Evolutionary conservation across 768 basidiomycete genomes (phyloP).

Genomic region (Boletus rufocinnamomeus): DNA sequence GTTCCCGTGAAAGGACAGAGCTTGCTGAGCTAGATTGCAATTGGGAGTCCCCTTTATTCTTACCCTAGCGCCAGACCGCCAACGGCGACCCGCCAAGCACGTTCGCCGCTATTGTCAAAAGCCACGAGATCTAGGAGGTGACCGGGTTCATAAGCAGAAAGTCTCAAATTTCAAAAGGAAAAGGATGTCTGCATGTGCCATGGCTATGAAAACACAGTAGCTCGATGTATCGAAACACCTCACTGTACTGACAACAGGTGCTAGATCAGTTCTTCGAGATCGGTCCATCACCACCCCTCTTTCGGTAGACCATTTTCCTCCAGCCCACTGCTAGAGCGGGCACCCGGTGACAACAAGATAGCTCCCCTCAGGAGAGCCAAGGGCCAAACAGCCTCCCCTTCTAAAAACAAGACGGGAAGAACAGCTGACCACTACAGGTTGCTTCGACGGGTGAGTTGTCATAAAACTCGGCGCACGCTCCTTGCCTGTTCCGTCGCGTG

Average conservation of each 20-base stretch:
- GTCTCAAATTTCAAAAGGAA: constrained; percentile 19
- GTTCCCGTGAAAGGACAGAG: constrained; percentile 1
- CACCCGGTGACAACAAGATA: constrained; percentile 28
- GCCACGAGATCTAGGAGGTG: constrained; percentile 1
- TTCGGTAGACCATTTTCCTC: constrained; percentile 28
- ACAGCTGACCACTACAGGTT: constrained; percentile 13
- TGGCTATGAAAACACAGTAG: constrained; percentile 29
- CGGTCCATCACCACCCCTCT: constrained; percentile 28
- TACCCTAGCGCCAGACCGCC: constrained; percentile 21
- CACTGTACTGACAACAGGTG: constrained; percentile 21
- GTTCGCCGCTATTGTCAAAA: constrained; percentile 4
- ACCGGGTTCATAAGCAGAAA: background rate
- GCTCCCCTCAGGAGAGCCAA: constrained; percentile 28
- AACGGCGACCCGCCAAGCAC: constrained; percentile 8
- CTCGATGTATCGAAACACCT: constrained; percentile 23
- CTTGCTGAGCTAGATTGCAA: constrained; percentile 15
- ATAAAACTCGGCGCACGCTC: constrained; percentile 22
- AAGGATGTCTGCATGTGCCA: constrained; percentile 17
- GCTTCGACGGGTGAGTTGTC: constrained; percentile 23
- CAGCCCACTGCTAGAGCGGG: constrained; percentile 36
- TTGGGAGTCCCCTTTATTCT: constrained; percentile 16
- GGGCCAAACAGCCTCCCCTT: constrained; percentile 9
- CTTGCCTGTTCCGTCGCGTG: constrained; percentile 33
- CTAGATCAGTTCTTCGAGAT: constrained; percentile 32
- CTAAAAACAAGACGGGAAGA: constrained; percentile 14